Conservation (phyloP, 176 grass and related monocot genomes). For the Ampelocalamus luodianensis region DNA sequence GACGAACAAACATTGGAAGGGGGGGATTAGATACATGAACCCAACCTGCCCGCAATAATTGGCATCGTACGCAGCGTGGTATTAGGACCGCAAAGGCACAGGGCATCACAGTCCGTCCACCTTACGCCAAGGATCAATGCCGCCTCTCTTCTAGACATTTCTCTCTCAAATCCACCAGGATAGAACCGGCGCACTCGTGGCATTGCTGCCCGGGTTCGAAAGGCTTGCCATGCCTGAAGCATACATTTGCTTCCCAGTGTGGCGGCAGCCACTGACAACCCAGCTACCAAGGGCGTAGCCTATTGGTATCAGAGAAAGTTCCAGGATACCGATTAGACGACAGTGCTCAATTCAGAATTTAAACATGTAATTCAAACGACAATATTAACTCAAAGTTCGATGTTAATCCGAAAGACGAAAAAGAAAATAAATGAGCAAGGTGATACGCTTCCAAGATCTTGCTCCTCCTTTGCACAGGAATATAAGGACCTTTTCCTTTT, state of each 20-base stretch:
- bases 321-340: neutral
- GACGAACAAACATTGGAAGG: neutral
- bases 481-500: neutral
- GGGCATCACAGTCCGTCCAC: too few species aligned
- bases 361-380: neutral
- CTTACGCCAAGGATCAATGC: too few species aligned
- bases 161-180: too few species aligned
- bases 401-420: neutral
- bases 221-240: too few species aligned
- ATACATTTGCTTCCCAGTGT: too few species aligned
- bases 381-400: neutral
- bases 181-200: too few species aligned
- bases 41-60: neutral
- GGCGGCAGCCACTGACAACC: too few species aligned
- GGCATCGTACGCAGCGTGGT: neutral
- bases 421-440: neutral
- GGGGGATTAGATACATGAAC: neutral
- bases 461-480: neutral
- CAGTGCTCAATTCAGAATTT: neutral
- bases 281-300: constrained; percentile 72
- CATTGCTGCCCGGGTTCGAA: too few species aligned
- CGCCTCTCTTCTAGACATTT: too few species aligned
- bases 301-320: constrained; percentile 45
- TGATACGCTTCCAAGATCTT: neutral
- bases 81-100: neutral